Evolutionary conservation across 2,329 filamentous ascomycete genomes (phyloP).

Genomic region (Colletotrichum eremochloae): DNA sequence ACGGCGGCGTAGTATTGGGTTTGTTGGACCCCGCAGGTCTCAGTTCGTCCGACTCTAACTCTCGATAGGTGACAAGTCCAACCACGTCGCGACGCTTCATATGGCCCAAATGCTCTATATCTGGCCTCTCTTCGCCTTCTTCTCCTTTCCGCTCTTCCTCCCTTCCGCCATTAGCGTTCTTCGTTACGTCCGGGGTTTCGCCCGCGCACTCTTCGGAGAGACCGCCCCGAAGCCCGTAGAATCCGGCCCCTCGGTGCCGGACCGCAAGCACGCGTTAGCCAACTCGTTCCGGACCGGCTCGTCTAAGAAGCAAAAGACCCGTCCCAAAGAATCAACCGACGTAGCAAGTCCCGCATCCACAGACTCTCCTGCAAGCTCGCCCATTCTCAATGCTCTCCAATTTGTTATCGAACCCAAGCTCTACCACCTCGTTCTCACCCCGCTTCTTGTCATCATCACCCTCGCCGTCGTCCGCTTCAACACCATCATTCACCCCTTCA

Average conservation of each 20-base stretch:
- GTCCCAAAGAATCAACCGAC: background rate
- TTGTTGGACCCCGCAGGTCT: constrained; percentile 45
- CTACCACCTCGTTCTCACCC: constrained; percentile 48
- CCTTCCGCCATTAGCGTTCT: constrained; percentile 60
- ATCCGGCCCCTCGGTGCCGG: background rate
- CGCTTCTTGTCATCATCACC: constrained; percentile 53
- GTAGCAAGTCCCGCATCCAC: background rate
- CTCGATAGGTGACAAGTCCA: constrained; percentile 85
- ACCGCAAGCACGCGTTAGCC: background rate
- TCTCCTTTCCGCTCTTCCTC: constrained; percentile 83
- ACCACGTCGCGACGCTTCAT: constrained; percentile 91
- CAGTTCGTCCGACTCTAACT: constrained; percentile 45
- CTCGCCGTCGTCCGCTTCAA: constrained; percentile 77
- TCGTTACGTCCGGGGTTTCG: constrained; percentile 6
- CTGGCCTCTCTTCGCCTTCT: constrained; percentile 91
- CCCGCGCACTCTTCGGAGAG: background rate
- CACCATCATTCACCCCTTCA: constrained; percentile 96
- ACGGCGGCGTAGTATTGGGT: constrained; percentile 92
- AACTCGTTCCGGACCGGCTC: background rate
- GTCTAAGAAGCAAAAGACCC: background rate
- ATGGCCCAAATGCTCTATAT: constrained; percentile 95
- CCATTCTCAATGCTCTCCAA: constrained; percentile 26
- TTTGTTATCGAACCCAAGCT: constrained; percentile 46
- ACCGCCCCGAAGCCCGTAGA: background rate
- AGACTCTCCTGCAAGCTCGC: background rate